A percentile compares a stretch with the other conserved stretches of the same genome.
phyloP scores from a whole-genome alignment of 208 protist species.

The Vickermania spadyakhi region DNA sequence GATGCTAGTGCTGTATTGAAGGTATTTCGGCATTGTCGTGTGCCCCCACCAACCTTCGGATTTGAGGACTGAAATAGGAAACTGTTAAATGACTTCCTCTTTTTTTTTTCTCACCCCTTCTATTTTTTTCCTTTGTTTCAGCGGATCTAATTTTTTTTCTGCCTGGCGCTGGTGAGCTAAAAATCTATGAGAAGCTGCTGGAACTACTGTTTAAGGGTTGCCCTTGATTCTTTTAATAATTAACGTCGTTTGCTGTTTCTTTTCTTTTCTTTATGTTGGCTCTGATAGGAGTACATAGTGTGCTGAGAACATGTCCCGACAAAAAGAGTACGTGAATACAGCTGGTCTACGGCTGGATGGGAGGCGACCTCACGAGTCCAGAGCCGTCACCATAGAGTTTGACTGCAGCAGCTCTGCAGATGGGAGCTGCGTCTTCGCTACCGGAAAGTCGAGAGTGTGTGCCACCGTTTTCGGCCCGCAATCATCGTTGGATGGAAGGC shows the following conservation, averaged over 20 bases:
- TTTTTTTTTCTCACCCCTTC: too few relatives aligned
- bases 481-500: slow-evolving; percentile 41
- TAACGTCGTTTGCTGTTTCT: neutral
- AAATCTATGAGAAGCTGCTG: too few relatives aligned
- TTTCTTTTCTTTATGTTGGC: neutral
- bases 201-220: too few relatives aligned
- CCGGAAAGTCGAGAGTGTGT: slow-evolving; percentile 51
- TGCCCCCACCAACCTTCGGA: too few relatives aligned
- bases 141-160: too few relatives aligned
- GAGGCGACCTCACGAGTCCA: slow-evolving; percentile 54
- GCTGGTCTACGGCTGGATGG: slow-evolving; percentile 76
- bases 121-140: too few relatives aligned
- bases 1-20: too few relatives aligned
- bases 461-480: slow-evolving; percentile 64
- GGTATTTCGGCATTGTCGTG: too few relatives aligned
- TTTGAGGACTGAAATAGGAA: too few relatives aligned
- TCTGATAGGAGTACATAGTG: slow-evolving; percentile 5
- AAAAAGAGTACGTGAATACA: slow-evolving; percentile 76
- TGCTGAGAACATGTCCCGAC: slow-evolving; percentile 42
- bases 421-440: slow-evolving; percentile 58
- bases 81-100: too few relatives aligned
- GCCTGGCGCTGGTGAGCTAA: too few relatives aligned
- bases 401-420: slow-evolving; percentile 49
- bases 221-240: too few relatives aligned
- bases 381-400: slow-evolving; percentile 53